These are phyloP conservation scores for Cryphonectria radicalis DNA, from an alignment of 2,329 filamentous ascomycete species.

Conservation along the genomic window DNA sequence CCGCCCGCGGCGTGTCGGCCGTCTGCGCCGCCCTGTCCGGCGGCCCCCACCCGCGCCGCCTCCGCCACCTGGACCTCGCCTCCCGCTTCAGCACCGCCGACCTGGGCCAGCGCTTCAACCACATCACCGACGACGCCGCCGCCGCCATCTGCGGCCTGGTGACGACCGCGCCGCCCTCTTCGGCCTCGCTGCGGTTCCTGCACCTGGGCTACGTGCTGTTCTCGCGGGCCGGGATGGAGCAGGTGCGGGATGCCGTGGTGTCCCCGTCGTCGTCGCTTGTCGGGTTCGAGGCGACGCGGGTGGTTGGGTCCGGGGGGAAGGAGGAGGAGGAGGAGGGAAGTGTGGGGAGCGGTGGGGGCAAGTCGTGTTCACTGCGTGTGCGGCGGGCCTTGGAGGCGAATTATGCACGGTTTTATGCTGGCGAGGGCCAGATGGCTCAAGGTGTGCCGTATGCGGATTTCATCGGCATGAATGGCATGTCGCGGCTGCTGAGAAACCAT, in stretches of 20 bases:
- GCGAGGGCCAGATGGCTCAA: neutral
- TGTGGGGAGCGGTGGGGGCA: neutral
- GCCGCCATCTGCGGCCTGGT: neutral
- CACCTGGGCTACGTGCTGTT: slow-evolving; percentile 9
- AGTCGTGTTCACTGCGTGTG: neutral
- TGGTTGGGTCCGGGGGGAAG: too few relatives aligned
- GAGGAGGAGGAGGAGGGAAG: neutral
- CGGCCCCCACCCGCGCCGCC: neutral
- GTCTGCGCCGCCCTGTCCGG: slow-evolving; percentile 2
- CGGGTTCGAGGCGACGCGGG: slow-evolving; percentile 6
- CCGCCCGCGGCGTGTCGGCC: slow-evolving; percentile 1
- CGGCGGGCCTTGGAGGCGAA: slow-evolving; percentile 7
- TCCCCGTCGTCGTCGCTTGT: neutral
- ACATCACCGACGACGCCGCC: slow-evolving; percentile 8
- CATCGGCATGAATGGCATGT: neutral
- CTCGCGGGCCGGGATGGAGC: slow-evolving; percentile 2
- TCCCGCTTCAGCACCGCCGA: slow-evolving; percentile 16
- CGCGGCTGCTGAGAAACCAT: slow-evolving; percentile 9
- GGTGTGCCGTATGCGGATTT: slow-evolving; percentile 8
- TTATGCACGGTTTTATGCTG: slow-evolving; percentile 5
- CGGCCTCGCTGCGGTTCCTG: neutral
- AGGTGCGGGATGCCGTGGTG: slow-evolving; percentile 3
- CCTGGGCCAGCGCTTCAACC: slow-evolving; percentile 18
- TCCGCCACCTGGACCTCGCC: slow-evolving; percentile 14
- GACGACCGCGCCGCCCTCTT: neutral